Conservation (phyloP, 768 basidiomycete genomes). For the Hericium rajendrae region DNA sequence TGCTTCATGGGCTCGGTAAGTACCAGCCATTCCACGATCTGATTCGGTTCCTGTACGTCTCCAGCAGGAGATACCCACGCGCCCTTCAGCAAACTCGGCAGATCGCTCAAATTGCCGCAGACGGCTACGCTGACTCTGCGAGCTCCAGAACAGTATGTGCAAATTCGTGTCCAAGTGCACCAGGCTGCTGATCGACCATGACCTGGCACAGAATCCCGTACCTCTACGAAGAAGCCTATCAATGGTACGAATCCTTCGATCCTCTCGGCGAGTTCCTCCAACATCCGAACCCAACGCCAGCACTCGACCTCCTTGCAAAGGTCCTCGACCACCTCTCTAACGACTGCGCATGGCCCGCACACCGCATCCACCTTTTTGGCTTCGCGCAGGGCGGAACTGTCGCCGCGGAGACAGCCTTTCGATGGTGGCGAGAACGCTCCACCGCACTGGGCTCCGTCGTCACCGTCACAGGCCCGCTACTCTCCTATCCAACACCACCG, state of each 20-base stretch:
- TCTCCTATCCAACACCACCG: slow-evolving; percentile 65
- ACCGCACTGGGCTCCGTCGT: slow-evolving; percentile 53
- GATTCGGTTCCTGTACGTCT: background rate
- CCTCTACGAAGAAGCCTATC: slow-evolving; percentile 68
- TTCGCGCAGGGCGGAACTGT: slow-evolving; percentile 83
- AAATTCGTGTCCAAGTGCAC: slow-evolving; percentile 15
- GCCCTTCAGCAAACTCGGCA: slow-evolving; percentile 70
- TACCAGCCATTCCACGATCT: background rate
- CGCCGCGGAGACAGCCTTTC: slow-evolving; percentile 55
- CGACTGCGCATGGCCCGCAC: slow-evolving; percentile 55
- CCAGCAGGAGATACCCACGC: slow-evolving; percentile 65
- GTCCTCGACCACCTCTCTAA: slow-evolving; percentile 47
- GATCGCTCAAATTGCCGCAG: slow-evolving; percentile 74
- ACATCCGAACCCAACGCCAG: slow-evolving; percentile 64
- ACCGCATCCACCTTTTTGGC: slow-evolving; percentile 78
- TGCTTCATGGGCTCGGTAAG: slow-evolving; percentile 81
- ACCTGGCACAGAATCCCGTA: slow-evolving; percentile 54
- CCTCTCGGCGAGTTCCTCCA: slow-evolving; percentile 61
- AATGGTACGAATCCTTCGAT: slow-evolving; percentile 85
- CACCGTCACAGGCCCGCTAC: slow-evolving; percentile 59
- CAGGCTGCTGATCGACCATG: background rate
- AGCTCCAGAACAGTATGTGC: slow-evolving; percentile 58
- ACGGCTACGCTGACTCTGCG: slow-evolving; percentile 77
- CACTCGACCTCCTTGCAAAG: slow-evolving; percentile 44
- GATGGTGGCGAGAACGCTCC: slow-evolving; percentile 31